These are phyloP conservation scores for Colletotrichum brevisporum DNA, from an alignment of 2,329 filamentous ascomycete species.

Conservation along the genomic window DNA sequence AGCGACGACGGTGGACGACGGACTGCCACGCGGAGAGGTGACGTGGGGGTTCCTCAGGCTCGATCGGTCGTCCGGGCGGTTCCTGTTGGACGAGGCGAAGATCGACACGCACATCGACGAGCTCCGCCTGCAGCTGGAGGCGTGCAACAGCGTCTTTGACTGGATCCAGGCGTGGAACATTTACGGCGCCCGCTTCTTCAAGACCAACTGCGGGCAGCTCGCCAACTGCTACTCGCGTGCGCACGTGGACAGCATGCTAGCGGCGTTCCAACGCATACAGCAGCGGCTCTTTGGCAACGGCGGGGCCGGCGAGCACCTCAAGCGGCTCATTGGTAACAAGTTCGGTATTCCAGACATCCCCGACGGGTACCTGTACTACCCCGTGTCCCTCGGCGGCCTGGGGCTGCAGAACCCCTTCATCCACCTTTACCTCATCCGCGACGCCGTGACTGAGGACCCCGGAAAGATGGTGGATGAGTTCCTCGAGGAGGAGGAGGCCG, in stretches of 20 bases:
- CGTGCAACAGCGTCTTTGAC: slow-evolving; percentile 67
- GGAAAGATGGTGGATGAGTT: slow-evolving; percentile 45
- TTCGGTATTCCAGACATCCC: slow-evolving; percentile 59
- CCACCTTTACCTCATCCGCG: slow-evolving; percentile 46
- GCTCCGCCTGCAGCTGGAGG: slow-evolving; percentile 66
- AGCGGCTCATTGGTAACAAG: slow-evolving; percentile 61
- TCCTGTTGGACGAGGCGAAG: slow-evolving; percentile 67
- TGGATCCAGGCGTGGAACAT: slow-evolving; percentile 74
- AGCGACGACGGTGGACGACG: slow-evolving; percentile 2
- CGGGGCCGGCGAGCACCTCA: slow-evolving; percentile 58
- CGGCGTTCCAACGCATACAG: slow-evolving; percentile 67
- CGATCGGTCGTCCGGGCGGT: slow-evolving; percentile 62
- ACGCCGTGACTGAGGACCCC: slow-evolving; percentile 45
- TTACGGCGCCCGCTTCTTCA: slow-evolving; percentile 70
- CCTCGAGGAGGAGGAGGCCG: slow-evolving; percentile 50
- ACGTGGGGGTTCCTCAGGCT: slow-evolving; percentile 72
- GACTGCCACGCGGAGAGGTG: slow-evolving; percentile 67
- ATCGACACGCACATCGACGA: slow-evolving; percentile 71
- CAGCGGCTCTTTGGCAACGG: slow-evolving; percentile 60
- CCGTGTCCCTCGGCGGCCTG: slow-evolving; percentile 55
- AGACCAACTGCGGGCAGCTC: slow-evolving; percentile 69
- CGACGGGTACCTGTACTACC: slow-evolving; percentile 58
- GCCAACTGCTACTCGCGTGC: slow-evolving; percentile 67
- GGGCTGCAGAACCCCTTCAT: slow-evolving; percentile 54
- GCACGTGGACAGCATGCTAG: slow-evolving; percentile 69